These are phyloP conservation scores for Cyathus striatus DNA, from an alignment of 768 basidiomycete species.

Conservation along the genomic window DNA sequence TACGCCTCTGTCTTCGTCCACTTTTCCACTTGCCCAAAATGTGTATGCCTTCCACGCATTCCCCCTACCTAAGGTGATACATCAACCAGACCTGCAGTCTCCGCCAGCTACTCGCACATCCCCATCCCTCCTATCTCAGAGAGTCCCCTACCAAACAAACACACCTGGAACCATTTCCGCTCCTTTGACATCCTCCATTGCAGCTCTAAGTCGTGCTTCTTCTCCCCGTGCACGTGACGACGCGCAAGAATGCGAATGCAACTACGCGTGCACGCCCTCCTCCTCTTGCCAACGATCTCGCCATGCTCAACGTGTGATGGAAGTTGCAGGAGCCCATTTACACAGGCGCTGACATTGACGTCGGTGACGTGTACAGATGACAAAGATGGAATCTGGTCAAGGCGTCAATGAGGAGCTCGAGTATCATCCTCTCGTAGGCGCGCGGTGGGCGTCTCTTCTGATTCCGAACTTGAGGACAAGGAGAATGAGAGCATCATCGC, in stretches of 20 bases:
- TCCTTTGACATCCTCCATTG: constrained; percentile 47
- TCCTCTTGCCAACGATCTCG: constrained; percentile 61
- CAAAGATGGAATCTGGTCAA: constrained; percentile 60
- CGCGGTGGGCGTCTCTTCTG: constrained; percentile 32
- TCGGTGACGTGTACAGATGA: constrained; percentile 55
- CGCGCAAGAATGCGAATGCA: constrained; percentile 46
- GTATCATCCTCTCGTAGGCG: constrained; percentile 53
- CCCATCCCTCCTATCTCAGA: constrained; percentile 16
- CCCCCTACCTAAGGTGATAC: constrained; percentile 18
- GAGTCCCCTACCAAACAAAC: constrained; percentile 7
- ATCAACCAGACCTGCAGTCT: constrained; percentile 6
- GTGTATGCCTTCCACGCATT: constrained; percentile 42
- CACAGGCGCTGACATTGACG: constrained; percentile 19
- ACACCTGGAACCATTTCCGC: constrained; percentile 38
- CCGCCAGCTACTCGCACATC: constrained; percentile 11
- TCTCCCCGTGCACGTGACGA: constrained; percentile 31
- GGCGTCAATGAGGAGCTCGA: constrained; percentile 72
- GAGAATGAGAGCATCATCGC: constrained; percentile 8
- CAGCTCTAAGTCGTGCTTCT: constrained; percentile 17
- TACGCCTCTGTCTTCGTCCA: constrained; percentile 66
- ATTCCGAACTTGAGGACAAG: constrained; percentile 18
- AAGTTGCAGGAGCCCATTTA: constrained; percentile 24
- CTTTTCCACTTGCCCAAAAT: too few relatives aligned
- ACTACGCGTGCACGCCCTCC: constrained; percentile 33
- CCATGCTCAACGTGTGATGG: constrained; percentile 53